phyloP scores from a whole-genome alignment of 164 flowering plant species.

The Warburgia ugandensis region DNA sequence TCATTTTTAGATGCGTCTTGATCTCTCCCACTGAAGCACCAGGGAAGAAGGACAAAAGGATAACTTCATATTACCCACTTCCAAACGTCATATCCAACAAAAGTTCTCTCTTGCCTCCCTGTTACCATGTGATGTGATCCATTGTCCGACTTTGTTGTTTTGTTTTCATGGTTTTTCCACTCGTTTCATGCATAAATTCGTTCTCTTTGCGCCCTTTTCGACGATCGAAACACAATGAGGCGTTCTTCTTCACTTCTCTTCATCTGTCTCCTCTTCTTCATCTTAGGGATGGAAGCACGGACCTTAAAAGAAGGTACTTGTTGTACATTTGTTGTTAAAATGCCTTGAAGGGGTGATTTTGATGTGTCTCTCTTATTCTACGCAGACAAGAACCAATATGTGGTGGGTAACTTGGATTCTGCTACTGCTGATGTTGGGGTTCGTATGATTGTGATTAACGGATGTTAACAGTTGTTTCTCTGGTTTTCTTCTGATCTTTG shows the following conservation, averaged over 20 bases:
- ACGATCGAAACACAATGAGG: neutral
- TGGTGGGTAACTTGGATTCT: slow-evolving; percentile 1
- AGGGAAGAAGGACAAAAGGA: too few relatives aligned
- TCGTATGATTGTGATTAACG: neutral
- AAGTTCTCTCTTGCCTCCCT: too few relatives aligned
- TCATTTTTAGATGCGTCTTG: too few relatives aligned
- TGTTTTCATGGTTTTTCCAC: too few relatives aligned
- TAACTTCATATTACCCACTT: too few relatives aligned
- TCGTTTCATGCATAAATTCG: too few relatives aligned
- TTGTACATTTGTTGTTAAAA: neutral
- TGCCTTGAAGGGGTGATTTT: too few relatives aligned
- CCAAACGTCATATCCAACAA: too few relatives aligned
- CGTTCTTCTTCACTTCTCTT: neutral
- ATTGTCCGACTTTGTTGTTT: too few relatives aligned
- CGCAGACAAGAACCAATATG: slow-evolving; percentile 1
- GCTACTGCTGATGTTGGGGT: neutral
- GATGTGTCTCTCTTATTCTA: neutral
- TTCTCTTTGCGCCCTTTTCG: too few relatives aligned
- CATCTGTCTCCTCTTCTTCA: neutral
- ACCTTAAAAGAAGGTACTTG: neutral
- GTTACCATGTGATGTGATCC: too few relatives aligned
- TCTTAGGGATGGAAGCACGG: neutral
- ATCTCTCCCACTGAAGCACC: too few relatives aligned
- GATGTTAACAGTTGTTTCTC: neutral
- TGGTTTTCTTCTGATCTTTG: neutral